Conservation (phyloP, 2,329 filamentous ascomycete genomes). For the Salinomyces thailandicus region DNA sequence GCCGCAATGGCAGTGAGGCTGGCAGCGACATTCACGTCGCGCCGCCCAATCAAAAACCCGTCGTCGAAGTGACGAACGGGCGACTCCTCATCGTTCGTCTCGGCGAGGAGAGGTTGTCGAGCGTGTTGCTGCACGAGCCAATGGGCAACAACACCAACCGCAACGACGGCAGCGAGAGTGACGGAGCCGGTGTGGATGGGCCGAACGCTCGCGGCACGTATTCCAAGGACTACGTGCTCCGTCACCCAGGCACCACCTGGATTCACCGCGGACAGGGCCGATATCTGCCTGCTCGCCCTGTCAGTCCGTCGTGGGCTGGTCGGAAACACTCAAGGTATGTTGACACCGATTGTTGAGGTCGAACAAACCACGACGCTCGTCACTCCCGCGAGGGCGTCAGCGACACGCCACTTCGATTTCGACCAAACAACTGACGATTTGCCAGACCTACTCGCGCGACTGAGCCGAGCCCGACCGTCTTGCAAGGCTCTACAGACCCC, state of each 20-base stretch:
- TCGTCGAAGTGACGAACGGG: background rate
- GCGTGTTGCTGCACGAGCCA: too few relatives aligned
- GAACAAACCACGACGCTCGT: too few relatives aligned
- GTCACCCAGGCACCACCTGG: slow-evolving; percentile 23
- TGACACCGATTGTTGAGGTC: background rate
- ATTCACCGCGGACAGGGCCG: slow-evolving; percentile 26
- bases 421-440: too few relatives aligned
- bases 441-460: background rate
- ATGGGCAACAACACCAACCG: too few relatives aligned
- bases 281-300: slow-evolving; percentile 22
- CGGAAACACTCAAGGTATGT: background rate
- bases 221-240: slow-evolving; percentile 20
- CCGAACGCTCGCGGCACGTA: slow-evolving; percentile 24
- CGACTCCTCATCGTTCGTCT: background rate
- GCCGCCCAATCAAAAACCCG: background rate
- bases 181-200: slow-evolving; percentile 13
- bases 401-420: too few relatives aligned
- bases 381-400: too few relatives aligned
- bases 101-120: background rate
- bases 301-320: too few relatives aligned
- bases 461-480: too few relatives aligned
- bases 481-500: too few relatives aligned
- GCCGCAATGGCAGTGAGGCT: background rate
- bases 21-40: background rate
- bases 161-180: background rate